These are phyloP conservation scores for Artemisia argyi DNA, from an alignment of 129 eudicot species.

Conservation along the genomic window DNA sequence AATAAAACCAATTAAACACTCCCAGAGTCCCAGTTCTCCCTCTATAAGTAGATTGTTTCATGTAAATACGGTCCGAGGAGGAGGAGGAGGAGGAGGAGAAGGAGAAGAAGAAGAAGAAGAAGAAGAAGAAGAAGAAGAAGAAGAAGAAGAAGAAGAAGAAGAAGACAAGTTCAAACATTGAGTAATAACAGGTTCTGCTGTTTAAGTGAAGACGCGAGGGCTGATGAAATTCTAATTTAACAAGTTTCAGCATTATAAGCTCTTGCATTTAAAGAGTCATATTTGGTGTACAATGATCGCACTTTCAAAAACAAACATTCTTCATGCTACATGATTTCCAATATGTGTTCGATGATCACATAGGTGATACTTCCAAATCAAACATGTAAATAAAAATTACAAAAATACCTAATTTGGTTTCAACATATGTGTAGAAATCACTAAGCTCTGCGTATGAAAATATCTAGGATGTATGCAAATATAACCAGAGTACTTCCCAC, in stretches of 20 bases:
- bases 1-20: slow-evolving; percentile 8
- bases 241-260: background rate
- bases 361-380: no score
- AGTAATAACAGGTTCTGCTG: background rate
- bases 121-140: no score
- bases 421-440: background rate
- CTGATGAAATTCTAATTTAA: background rate
- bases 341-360: no score
- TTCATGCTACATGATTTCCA: background rate
- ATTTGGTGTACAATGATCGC: background rate
- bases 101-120: no score
- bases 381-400: background rate
- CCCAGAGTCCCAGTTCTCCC: background rate
- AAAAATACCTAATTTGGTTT: background rate
- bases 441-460: background rate
- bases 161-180: no score
- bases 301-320: background rate
- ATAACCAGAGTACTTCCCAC: background rate
- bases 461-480: background rate
- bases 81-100: no score
- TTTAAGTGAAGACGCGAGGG: background rate
- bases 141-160: no score
- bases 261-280: background rate
- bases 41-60: background rate
- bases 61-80: background rate